Evolutionary conservation across 257 asterid species (phyloP), one percentile per base, ranked within the genome.

Genomic region (Lycium barbarum): DNA sequence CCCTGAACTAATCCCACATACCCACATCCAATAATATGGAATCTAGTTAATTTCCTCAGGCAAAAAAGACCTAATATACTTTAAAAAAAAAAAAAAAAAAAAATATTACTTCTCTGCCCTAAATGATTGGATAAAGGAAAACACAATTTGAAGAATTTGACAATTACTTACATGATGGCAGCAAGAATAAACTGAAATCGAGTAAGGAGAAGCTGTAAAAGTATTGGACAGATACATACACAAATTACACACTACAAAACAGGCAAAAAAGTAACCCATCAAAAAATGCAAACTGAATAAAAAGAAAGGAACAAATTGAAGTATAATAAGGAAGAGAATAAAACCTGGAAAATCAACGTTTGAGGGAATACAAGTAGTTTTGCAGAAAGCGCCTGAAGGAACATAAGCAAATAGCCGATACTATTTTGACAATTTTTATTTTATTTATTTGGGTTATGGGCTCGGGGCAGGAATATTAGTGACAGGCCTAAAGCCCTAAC

Each of bases 321-420:
- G 62, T 14, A 15, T 57, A 7, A 18, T 2, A 4, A 57, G 7
- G 20, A n/a, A 59, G 62, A 74, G 62, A 51, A 74, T 53, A 2
- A 74, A 74, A 74, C 81, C 81, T 74, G 81, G 45, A 26, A 74
- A 74, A 74, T 74, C 43, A 51, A 74, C 38, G 81, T 49, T 20
- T 11, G 6, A 12, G 26, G 51, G 55, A 13, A 72, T 51, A 51
- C 43, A 47, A 20, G 33, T 26, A 26, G 0, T 73, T 73, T 45
- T 73, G 40, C 61, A 73, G 80, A 73, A 73, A n/a, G 43, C 36
- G 20, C 81, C 7, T 47, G 20, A 12, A 47, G 58, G 2, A 71
- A 36, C 57, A 72, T 6, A 72, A 43, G 55, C 53, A 45, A 72
- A 72, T 10, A 5, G 38, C 40, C 38, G 17, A 73, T 45, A 73